Evolutionary conservation across 1,284 basidiomycete species (phyloP).

Genomic region (Schizophyllum amplum): DNA sequence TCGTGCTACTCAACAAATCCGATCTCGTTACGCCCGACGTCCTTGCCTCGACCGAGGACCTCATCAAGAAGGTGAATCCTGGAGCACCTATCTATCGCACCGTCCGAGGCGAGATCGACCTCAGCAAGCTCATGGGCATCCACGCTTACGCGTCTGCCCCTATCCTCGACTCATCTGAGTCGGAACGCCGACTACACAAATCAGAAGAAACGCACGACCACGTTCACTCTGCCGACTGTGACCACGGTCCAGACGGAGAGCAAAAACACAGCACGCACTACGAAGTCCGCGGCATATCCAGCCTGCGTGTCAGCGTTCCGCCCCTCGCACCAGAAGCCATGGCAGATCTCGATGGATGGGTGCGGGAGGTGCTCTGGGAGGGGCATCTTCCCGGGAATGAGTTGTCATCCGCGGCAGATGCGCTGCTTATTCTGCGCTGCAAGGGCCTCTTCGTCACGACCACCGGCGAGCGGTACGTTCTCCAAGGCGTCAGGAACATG

Average conservation of each 20-base stretch:
- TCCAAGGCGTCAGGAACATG: slow-evolving; percentile 83
- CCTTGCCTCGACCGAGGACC: slow-evolving; percentile 39
- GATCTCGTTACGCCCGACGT: slow-evolving; percentile 53
- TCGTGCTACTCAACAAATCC: slow-evolving; percentile 84
- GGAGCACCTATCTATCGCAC: slow-evolving; percentile 69
- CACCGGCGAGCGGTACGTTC: slow-evolving; percentile 52
- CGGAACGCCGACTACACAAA: too few species aligned
- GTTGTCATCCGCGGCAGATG: background rate
- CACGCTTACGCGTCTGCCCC: slow-evolving; percentile 55
- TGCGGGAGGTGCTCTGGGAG: slow-evolving; percentile 78
- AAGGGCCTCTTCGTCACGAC: slow-evolving; percentile 67
- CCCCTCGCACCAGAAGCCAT: slow-evolving; percentile 37
- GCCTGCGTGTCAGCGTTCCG: slow-evolving; percentile 62
- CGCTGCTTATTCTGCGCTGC: slow-evolving; percentile 66
- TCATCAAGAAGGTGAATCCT: slow-evolving; percentile 72
- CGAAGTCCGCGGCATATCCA: slow-evolving; percentile 65
- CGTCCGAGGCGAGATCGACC: slow-evolving; percentile 57
- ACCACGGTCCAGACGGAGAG: slow-evolving; percentile 18
- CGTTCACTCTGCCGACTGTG: background rate
- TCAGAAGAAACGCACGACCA: slow-evolving; percentile 14
- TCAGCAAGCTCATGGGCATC: slow-evolving; percentile 70
- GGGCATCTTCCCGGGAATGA: slow-evolving; percentile 34
- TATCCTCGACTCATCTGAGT: background rate
- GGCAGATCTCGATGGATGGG: slow-evolving; percentile 63
- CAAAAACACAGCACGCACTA: slow-evolving; percentile 31